Base-by-base conservation (phyloP, 1,284 basidiomycete genomes). In the Ustilago nuda region DNA sequence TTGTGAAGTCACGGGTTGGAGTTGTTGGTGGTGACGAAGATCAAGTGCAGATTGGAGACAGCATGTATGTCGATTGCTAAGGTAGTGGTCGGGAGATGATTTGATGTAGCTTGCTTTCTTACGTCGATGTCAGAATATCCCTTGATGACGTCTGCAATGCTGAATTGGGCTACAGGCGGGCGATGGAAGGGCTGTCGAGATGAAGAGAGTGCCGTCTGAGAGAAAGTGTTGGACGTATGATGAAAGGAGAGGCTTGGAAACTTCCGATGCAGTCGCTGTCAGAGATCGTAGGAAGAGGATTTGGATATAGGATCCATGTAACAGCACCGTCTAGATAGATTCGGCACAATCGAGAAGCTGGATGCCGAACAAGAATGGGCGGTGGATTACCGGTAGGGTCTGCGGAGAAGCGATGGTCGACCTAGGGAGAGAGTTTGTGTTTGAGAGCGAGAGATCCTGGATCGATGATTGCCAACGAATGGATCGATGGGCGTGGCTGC, bases 41-140 rank as follows among this genome's bases (percentile, higher is more conserved):
- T 43, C 43, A 58, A 23, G 6, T 54, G 51, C 13, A 3, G 48
- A n/a, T 5, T 30, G 2, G 19, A 37, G 43, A 45, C 23, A 50
- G 43, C 63, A 66, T 60, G 56, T 19, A 48, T 11, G 35, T 12
- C 52, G 5, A n/a, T 12, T 9, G 12, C 35, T 35, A 4, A 51
- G 1, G 55, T 35, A 8, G 30, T 23, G 36, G 33, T 8, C n/a
- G 11, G 9, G 45, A 39, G 33, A 36, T 9, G 17, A 39, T 36
- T 51, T 17, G 46, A 53, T 7, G 8, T 19, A 35, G 19, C 8
- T 48, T 65, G 59, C 62, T 51, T 17, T 35, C 37, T 41, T 50
- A 48, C 45, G 55, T 61, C 55, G 50, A 50, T 30, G 62, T 57
- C 68, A 65, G 68, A 71, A 65, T 61, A 57, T 65, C 62, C 68